Base-by-base conservation (phyloP, 2,329 filamentous ascomycete genomes). In the Colletotrichum sp. region DNA sequence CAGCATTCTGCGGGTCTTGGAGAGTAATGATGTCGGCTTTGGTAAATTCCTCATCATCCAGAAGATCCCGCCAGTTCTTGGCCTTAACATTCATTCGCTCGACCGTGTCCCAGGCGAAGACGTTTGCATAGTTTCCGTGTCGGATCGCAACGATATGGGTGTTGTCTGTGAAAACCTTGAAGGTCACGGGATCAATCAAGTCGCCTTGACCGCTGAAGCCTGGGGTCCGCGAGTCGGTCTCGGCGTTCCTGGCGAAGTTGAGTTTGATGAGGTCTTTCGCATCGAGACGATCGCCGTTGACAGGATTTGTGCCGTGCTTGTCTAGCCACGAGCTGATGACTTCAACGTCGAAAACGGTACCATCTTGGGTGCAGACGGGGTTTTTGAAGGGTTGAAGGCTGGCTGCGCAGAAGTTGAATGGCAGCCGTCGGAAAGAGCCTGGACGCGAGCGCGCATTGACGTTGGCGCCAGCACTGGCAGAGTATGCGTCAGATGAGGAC, bases 341-440 rank as follows among this genome's bases (percentile, higher is more conserved):
- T 80, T 97, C 96, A 80, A 98, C 91, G 82, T 99, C 98, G 85
- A 98, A 99, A 76, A 98, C 96, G 15, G 94, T 97, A 69, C 97
- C 97, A 57, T 94, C 90, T 5, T 91, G 82, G 1, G 96, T 98
- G 88, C 97, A 99, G 44, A 99, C 97, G 7, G 97, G 96, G 82
- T 98, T 95, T 82, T 93, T 92, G 88, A 98, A 99, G 9, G 98
- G 98, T 83, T 98, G 97, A 39, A 99, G 93, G 76, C 95, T 98
- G 52, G 98, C 93, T 77, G 97, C 95, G 91, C 97, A 99, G 87
- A 97, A 98, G 89, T 98, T 98, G 91, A 98, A 99, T 34, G 98
- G 97, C 2, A 99, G 91, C 61, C 95, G 94, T 82, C 94, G 95
- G 88, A 98, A 98, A 48, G 91, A 90, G 78, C 91, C 91, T 27